A percentile compares a stretch with the other conserved stretches of the same genome.
Evolutionary conservation across 257 asterid species (phyloP).

Genomic region (Primulina huaijiensis): DNA sequence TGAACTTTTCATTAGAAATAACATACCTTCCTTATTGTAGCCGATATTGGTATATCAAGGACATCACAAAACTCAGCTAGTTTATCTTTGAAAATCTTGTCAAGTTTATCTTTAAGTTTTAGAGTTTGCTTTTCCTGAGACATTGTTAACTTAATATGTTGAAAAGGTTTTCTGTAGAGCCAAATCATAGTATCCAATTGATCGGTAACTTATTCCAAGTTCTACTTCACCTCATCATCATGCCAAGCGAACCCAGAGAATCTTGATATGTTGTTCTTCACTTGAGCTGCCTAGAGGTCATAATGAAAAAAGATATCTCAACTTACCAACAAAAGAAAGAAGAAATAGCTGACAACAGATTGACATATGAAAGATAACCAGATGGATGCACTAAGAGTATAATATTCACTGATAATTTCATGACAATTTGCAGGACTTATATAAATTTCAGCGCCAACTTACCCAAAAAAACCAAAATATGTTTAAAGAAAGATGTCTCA

Average conservation of each 20-base stretch:
- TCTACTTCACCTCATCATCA: constrained; percentile 63
- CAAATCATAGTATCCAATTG: constrained; percentile 8
- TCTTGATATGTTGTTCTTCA: constrained; percentile 67
- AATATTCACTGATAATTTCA: neutral
- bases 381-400: constrained; percentile 3
- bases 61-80: constrained; percentile 76
- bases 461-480: neutral
- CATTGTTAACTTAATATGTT: constrained; percentile 14
- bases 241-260: constrained; percentile 96
- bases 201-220: constrained; percentile 11
- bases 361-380: neutral
- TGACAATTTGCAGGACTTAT: constrained; percentile 4
- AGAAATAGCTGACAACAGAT: constrained; percentile 1
- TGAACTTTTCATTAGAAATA: constrained; percentile 14
- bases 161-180: constrained; percentile 7
- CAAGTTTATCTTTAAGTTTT: constrained; percentile 75
- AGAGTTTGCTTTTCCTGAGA: constrained; percentile 78
- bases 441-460: constrained; percentile 14
- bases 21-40: constrained; percentile 74
- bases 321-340: constrained; percentile 15
- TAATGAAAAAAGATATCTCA: neutral
- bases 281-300: constrained; percentile 68
- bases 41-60: constrained; percentile 65
- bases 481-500: neutral
- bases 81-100: constrained; percentile 83